These are phyloP conservation scores for Gonium pectorale DNA, from an alignment of 139 green algal genomes.

Conservation along the genomic window DNA sequence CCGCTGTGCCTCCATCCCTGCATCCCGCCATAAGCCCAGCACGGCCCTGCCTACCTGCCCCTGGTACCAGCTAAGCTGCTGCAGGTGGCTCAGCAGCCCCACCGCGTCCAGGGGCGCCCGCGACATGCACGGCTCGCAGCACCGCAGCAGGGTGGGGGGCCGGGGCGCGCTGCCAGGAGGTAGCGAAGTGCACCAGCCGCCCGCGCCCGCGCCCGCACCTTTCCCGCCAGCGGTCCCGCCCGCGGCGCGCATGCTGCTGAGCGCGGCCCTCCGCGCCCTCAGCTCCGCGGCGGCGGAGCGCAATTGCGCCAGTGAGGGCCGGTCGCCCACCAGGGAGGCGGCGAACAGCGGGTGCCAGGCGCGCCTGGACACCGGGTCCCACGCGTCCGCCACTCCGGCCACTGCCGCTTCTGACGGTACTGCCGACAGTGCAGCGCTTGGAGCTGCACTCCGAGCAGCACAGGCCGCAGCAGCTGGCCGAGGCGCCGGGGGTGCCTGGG, in stretches of 20 bases:
- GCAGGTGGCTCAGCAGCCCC: constrained; percentile 76
- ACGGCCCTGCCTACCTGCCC: constrained; percentile 70
- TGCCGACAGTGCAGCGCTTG: too few species aligned
- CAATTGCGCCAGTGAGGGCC: constrained; percentile 30
- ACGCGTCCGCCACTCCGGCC: background rate
- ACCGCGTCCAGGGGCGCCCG: constrained; percentile 35
- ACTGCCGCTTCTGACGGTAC: too few species aligned
- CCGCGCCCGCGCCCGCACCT: background rate
- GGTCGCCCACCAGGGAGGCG: background rate
- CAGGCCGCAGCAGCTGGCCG: background rate
- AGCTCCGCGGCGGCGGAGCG: constrained; percentile 10
- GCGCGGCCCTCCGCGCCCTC: background rate
- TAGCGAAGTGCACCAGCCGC: background rate
- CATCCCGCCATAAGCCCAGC: too few species aligned
- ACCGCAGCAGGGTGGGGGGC: constrained; percentile 58
- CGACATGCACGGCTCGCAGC: constrained; percentile 9
- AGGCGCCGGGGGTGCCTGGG: background rate
- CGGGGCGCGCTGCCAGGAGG: background rate
- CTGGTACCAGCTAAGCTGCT: constrained; percentile 71
- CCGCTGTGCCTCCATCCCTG: too few species aligned
- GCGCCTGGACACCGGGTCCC: constrained; percentile 36
- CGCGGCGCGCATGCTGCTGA: background rate
- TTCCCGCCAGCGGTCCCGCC: too few species aligned
- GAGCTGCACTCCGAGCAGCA: too few species aligned
- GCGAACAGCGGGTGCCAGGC: constrained; percentile 51